A percentile compares a stretch with the other conserved stretches of the same genome.
phyloP scores from a whole-genome alignment of 2,329 filamentous ascomycete genomes.

The Talaromyces sp. region DNA sequence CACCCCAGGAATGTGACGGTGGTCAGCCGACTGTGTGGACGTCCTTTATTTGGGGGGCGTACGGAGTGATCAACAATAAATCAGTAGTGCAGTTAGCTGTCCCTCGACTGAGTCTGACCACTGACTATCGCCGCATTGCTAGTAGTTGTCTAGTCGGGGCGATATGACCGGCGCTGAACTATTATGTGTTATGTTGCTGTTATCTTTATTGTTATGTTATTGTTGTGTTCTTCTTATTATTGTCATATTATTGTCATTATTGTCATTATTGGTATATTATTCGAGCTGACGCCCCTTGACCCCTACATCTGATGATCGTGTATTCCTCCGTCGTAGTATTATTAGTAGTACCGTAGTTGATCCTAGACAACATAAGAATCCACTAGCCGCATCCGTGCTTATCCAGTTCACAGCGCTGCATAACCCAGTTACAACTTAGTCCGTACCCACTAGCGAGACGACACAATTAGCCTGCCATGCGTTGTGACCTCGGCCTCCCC shows the following conservation, averaged over 20 bases:
- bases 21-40: not conserved
- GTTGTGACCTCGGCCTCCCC: not conserved
- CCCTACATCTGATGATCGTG: not conserved
- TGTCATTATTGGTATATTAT: not conserved
- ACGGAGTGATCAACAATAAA: not conserved
- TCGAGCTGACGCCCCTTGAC: not conserved
- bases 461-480: not conserved
- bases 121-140: too few species aligned
- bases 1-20: not conserved
- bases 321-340: not conserved
- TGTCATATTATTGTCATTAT: not conserved
- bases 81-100: too few species aligned
- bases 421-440: not conserved
- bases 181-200: too few species aligned
- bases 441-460: not conserved
- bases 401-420: not conserved
- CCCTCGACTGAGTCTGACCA: too few species aligned
- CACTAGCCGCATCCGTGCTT: not conserved
- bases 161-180: too few species aligned
- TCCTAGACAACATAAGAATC: too few species aligned
- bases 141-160: too few species aligned
- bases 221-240: too few species aligned
- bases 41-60: too few species aligned
- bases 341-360: too few species aligned
- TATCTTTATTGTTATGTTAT: too few species aligned